phyloP scores from a whole-genome alignment of 2,329 filamentous ascomycete genomes.

The Apiospora sp. region DNA sequence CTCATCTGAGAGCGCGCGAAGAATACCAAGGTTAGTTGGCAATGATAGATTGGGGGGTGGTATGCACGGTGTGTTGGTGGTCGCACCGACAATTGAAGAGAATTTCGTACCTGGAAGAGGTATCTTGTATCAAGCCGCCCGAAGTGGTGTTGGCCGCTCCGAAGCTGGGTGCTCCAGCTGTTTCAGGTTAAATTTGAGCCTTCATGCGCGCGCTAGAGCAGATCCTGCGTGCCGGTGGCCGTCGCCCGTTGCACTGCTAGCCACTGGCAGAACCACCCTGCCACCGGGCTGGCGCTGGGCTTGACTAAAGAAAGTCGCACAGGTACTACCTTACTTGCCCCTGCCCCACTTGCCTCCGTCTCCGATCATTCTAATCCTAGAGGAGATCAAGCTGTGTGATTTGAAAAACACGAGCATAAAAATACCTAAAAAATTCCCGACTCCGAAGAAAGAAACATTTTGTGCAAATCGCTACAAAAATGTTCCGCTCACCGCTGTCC shows the following conservation, averaged over 20 bases:
- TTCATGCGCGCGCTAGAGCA: slow-evolving; percentile 19
- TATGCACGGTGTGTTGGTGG: slow-evolving; percentile 7
- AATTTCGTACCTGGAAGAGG: neutral
- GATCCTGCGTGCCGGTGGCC: neutral
- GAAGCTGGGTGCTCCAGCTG: slow-evolving; percentile 11
- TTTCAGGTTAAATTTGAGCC: slow-evolving; percentile 21
- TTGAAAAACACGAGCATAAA: neutral
- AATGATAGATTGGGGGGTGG: neutral
- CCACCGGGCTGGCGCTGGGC: neutral
- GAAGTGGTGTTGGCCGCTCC: slow-evolving; percentile 12
- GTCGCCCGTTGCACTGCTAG: neutral
- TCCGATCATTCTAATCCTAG: slow-evolving; percentile 14
- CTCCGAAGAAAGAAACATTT: neutral
- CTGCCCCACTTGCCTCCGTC: slow-evolving; percentile 1
- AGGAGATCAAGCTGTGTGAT: slow-evolving; percentile 12
- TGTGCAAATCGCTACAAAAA: neutral
- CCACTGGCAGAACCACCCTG: neutral
- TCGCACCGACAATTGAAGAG: neutral
- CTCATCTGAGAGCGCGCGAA: slow-evolving; percentile 11
- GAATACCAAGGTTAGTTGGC: neutral
- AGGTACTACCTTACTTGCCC: neutral
- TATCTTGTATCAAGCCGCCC: neutral
- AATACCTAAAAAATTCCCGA: neutral
- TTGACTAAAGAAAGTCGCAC: neutral
- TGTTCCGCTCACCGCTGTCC: neutral